Evolutionary conservation across 1,284 basidiomycete genomes (phyloP).

Genomic region (Melampsora larici-populina): DNA sequence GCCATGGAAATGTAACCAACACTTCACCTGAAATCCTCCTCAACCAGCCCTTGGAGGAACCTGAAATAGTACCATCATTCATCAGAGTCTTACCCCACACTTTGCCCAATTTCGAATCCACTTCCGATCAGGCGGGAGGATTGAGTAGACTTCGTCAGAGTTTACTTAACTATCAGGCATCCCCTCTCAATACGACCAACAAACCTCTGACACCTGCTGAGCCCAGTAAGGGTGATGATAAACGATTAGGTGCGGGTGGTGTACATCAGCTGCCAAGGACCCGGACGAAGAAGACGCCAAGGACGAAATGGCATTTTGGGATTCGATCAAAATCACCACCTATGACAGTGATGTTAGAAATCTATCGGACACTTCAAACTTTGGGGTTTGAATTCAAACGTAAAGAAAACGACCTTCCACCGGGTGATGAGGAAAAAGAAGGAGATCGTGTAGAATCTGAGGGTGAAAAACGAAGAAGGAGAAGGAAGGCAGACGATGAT

Average conservation of each 20-base stretch:
- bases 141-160: conserved; percentile 26
- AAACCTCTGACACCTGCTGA: conserved; percentile 38
- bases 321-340: conserved; percentile 91
- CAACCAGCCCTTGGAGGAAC: conserved; percentile 14
- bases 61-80: conserved; percentile 23
- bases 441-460: conserved; percentile 49
- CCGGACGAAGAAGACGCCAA: conserved; percentile 39
- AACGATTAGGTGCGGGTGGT: not conserved
- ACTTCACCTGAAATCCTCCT: not conserved
- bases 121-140: not conserved
- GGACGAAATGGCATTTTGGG: conserved; percentile 88
- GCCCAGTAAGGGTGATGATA: conserved; percentile 10
- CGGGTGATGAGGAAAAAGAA: conserved; percentile 20
- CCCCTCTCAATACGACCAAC: conserved; percentile 22
- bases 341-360: conserved; percentile 99
- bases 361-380: conserved; percentile 84
- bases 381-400: conserved; percentile 92
- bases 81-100: conserved; percentile 39
- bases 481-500: conserved; percentile 55
- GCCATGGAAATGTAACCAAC: conserved; percentile 1
- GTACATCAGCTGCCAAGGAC: not conserved
- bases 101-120: not conserved
- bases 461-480: conserved; percentile 49
- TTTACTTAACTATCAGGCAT: conserved; percentile 20
- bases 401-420: conserved; percentile 52